A percentile compares a stretch with the other conserved stretches of the same genome.
phyloP scores from a whole-genome alignment of 1,284 basidiomycete species.

The Butyriboletus appendiculatus region DNA sequence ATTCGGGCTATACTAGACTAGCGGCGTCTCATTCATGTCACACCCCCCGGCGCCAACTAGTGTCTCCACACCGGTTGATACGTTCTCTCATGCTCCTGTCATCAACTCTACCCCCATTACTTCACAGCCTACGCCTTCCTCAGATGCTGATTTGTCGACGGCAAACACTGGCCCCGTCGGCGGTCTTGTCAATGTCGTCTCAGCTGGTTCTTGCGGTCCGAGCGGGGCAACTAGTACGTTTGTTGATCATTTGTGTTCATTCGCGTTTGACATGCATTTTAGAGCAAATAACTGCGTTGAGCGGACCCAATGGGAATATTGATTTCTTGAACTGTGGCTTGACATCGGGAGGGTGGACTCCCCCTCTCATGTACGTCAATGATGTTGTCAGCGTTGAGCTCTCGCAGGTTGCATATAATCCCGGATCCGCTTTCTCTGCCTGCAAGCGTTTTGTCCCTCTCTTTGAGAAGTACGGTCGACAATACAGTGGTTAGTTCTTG shows the following conservation, averaged over 20 bases:
- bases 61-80: neutral
- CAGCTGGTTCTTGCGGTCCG: conserved; percentile 20
- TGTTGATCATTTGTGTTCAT: neutral
- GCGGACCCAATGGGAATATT: conserved; percentile 74
- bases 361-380: conserved; percentile 54
- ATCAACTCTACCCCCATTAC: neutral
- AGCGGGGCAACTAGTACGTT: conserved; percentile 50
- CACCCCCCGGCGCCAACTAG: neutral
- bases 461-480: conserved; percentile 65
- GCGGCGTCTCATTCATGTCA: neutral
- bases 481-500: conserved; percentile 45
- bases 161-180: neutral
- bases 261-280: conserved; percentile 2
- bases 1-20: neutral
- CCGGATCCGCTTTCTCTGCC: conserved; percentile 59
- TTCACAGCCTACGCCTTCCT: neutral
- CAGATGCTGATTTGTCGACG: neutral
- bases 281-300: conserved; percentile 50
- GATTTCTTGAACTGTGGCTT: conserved; percentile 83
- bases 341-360: conserved; percentile 58
- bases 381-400: conserved; percentile 59
- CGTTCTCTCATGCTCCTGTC: neutral
- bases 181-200: conserved; percentile 18
- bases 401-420: conserved; percentile 46
- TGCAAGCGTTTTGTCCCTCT: conserved; percentile 57